These are phyloP conservation scores for Populus hybrid DNA, from an alignment of 441 rosid genomes.

Conservation along the genomic window DNA sequence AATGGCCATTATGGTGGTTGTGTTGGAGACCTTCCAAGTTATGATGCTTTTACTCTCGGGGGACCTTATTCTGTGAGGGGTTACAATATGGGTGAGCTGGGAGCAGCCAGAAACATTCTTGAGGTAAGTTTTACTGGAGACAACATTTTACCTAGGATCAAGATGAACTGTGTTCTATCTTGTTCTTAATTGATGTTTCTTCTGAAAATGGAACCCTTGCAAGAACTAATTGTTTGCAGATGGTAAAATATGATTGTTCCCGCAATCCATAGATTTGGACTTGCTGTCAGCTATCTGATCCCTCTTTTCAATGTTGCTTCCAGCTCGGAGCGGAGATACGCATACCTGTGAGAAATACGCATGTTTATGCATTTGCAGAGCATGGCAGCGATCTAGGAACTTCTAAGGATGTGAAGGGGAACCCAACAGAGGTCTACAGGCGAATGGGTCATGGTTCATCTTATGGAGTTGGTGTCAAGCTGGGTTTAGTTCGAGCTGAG, in stretches of 20 bases:
- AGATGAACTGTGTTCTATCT: neutral
- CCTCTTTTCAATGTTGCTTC: conserved; percentile 10
- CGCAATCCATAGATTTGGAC: neutral
- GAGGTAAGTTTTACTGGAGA: conserved; percentile 56
- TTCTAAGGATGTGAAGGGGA: conserved; percentile 94
- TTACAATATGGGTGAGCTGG: conserved; percentile 98
- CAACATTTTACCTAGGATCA: neutral
- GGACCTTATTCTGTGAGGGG: conserved; percentile 98
- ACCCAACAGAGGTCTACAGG: conserved; percentile 90
- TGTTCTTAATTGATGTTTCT: neutral
- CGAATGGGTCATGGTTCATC: conserved; percentile 95
- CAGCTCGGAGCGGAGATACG: conserved; percentile 93
- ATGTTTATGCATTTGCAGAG: conserved; percentile 84
- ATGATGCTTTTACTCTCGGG: conserved; percentile 93
- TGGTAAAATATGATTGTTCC: neutral
- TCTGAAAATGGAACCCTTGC: neutral
- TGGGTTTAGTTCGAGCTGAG: conserved; percentile 89
- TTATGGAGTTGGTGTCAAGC: conserved; percentile 77
- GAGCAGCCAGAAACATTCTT: conserved; percentile 88
- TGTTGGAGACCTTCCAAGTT: conserved; percentile 93
- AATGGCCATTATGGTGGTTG: conserved; percentile 98
- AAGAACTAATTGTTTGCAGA: neutral
- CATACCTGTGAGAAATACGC: conserved; percentile 78
- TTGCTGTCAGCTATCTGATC: conserved; percentile 14
- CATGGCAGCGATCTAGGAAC: conserved; percentile 94